phyloP scores from a whole-genome alignment of 257 asterid species.

The Ocimum tenuiflorum region DNA sequence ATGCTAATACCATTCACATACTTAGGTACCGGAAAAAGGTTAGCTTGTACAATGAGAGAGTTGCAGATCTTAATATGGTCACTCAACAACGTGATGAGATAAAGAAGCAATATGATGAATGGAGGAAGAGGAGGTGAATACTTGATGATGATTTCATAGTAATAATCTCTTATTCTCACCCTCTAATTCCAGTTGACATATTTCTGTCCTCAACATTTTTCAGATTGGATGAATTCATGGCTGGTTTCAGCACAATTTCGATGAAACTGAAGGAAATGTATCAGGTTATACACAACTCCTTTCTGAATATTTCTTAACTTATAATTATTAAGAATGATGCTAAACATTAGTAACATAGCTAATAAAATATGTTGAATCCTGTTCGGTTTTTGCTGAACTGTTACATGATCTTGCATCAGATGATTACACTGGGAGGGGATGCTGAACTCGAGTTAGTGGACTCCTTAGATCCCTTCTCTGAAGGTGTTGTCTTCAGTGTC shows the following conservation, averaged over 20 bases:
- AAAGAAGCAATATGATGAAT: constrained; percentile 84
- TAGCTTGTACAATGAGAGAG: constrained; percentile 68
- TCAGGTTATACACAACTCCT: constrained; percentile 49
- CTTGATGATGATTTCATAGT: neutral
- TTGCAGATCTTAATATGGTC: constrained; percentile 71
- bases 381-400: neutral
- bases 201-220: constrained; percentile 13
- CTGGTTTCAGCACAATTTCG: constrained; percentile 85
- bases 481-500: constrained; percentile 96
- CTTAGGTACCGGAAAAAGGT: constrained; percentile 76
- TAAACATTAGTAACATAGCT: neutral
- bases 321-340: neutral
- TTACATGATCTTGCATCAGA: constrained; percentile 37
- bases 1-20: neutral
- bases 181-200: neutral
- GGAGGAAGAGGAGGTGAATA: constrained; percentile 75
- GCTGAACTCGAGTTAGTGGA: constrained; percentile 95
- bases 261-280: constrained; percentile 96
- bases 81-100: constrained; percentile 83
- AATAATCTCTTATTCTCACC: neutral
- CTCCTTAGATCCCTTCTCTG: constrained; percentile 97
- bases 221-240: constrained; percentile 98
- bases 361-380: neutral
- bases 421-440: constrained; percentile 98
- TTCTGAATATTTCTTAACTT: constrained; percentile 10